Percentiles rank a stretch among this genome's conserved stretches.
These are phyloP conservation scores for Dactylellina cionopaga DNA, from an alignment of 2,329 filamentous ascomycete species.

Conservation along the genomic window DNA sequence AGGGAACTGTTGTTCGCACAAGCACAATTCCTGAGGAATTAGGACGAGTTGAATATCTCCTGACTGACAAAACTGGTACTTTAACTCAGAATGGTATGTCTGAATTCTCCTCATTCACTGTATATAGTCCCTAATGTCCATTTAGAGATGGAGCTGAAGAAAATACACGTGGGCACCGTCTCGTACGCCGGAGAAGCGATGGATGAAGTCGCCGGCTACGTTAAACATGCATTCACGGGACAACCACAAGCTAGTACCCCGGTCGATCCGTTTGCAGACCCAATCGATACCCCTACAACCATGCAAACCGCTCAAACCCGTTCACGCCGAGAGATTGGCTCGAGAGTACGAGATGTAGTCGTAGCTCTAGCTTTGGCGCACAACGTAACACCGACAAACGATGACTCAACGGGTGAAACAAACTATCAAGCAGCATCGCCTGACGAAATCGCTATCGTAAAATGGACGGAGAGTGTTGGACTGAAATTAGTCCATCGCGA, in stretches of 20 bases:
- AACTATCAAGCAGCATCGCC: constrained; percentile 97
- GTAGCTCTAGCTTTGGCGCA: constrained; percentile 92
- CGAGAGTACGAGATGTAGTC: constrained; percentile 90
- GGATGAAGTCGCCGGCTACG: constrained; percentile 91
- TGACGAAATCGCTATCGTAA: constrained; percentile 97
- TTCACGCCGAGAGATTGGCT: constrained; percentile 90
- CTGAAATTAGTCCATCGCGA: constrained; percentile 85
- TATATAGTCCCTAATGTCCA: constrained; percentile 53
- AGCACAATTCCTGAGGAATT: constrained; percentile 98
- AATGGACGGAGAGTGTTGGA: constrained; percentile 92
- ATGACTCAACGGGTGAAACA: constrained; percentile 76
- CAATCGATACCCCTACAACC: constrained; percentile 20
- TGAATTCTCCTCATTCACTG: constrained; percentile 35
- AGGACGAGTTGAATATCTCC: constrained; percentile 91
- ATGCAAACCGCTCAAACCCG: constrained; percentile 73
- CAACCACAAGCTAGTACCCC: constrained; percentile 56
- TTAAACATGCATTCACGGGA: constrained; percentile 81
- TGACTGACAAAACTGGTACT: constrained; percentile 98
- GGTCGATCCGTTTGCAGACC: constrained; percentile 49
- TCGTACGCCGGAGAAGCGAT: constrained; percentile 98
- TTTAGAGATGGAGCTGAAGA: constrained; percentile 94
- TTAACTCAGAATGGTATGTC: constrained; percentile 82
- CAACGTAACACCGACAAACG: constrained; percentile 91
- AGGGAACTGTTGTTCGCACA: constrained; percentile 90
- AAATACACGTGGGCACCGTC: constrained; percentile 96